Evolutionary conservation across 176 grass and related monocot species (phyloP).

Genomic region (Oryza coarctata): DNA sequence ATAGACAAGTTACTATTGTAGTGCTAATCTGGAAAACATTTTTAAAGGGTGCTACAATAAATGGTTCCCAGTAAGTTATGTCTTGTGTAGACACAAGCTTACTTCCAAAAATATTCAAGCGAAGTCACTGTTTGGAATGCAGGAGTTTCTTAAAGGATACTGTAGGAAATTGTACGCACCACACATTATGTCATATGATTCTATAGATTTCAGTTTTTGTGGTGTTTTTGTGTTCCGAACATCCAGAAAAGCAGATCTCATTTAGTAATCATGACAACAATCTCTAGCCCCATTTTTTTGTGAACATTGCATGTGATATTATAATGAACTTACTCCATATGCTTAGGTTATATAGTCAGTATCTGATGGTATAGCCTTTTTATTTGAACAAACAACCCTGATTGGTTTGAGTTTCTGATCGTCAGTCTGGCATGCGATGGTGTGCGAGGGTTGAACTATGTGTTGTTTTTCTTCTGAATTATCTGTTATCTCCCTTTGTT

Average conservation of each 20-base stretch:
- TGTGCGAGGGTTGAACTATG: neutral
- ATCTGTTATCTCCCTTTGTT: neutral
- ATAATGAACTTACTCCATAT: neutral
- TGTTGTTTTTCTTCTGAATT: neutral
- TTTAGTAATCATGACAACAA: slow-evolving; percentile 11
- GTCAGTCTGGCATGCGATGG: neutral
- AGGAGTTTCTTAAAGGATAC: neutral
- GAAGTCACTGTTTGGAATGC: neutral
- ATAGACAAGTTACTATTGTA: neutral
- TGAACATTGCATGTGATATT: neutral
- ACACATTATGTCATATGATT: neutral
- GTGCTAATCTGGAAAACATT: slow-evolving; percentile 1
- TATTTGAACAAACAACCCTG: slow-evolving; percentile 9
- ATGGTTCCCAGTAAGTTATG: neutral
- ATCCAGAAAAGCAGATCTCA: neutral
- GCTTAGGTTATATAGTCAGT: neutral
- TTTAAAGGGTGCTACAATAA: neutral
- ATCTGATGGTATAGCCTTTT: neutral
- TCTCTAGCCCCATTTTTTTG: neutral
- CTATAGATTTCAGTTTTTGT: neutral
- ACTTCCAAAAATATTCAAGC: neutral
- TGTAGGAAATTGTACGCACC: neutral
- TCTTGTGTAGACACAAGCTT: neutral
- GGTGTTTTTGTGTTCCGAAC: neutral
- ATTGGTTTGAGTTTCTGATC: slow-evolving; percentile 11